Percentiles rank a stretch among this genome's conserved stretches.
Evolutionary conservation across 768 basidiomycete species (phyloP).

Genomic region (Tricholoma sp.): DNA sequence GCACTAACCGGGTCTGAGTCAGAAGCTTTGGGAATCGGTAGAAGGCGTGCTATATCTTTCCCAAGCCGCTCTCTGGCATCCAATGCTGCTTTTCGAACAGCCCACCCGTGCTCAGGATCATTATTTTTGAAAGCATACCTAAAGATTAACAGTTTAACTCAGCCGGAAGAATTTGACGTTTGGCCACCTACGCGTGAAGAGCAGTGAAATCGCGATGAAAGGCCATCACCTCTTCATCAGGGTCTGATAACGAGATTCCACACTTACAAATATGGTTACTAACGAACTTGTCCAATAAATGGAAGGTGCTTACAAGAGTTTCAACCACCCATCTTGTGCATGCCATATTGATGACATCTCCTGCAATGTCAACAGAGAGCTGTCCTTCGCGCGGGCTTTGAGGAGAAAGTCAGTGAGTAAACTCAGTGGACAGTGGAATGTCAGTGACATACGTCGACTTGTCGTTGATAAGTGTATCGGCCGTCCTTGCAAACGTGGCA

Average conservation of each 20-base stretch:
- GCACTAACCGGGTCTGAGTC: not conserved
- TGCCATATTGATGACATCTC: slow-evolving; percentile 20
- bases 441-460: slow-evolving; percentile 3
- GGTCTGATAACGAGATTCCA: slow-evolving; percentile 1
- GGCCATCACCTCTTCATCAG: not conserved
- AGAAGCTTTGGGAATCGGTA: slow-evolving; percentile 5
- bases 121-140: slow-evolving; percentile 19
- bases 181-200: slow-evolving; percentile 13
- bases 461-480: slow-evolving; percentile 8
- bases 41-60: slow-evolving; percentile 1
- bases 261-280: slow-evolving; percentile 1
- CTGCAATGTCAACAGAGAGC: slow-evolving; percentile 16
- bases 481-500: slow-evolving; percentile 11
- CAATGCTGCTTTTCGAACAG: slow-evolving; percentile 11
- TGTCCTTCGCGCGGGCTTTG: slow-evolving; percentile 5
- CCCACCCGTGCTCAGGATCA: slow-evolving; percentile 19
- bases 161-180: not conserved
- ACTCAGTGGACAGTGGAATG: not conserved
- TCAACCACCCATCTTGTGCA: slow-evolving; percentile 24
- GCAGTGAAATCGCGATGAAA: slow-evolving; percentile 12
- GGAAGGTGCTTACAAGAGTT: slow-evolving; percentile 14
- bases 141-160: not conserved
- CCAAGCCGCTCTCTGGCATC: slow-evolving; percentile 6
- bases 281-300: not conserved
- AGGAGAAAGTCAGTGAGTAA: not conserved